phyloP scores from a whole-genome alignment of 2,329 filamentous ascomycete genomes.

The Cercospora janseana region DNA sequence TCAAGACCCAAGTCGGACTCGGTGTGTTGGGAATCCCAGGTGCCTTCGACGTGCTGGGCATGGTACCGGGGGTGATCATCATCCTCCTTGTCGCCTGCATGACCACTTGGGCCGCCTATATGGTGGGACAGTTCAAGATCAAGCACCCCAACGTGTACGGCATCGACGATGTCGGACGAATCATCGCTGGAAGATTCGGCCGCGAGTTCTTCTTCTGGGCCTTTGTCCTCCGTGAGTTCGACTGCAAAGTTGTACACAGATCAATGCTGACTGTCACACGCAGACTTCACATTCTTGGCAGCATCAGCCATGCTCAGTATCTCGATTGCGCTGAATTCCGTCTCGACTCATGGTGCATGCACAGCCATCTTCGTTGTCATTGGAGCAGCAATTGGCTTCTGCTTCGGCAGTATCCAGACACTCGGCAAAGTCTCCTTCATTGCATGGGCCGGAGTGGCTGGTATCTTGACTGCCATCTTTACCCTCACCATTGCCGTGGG shows the following conservation, averaged over 20 bases:
- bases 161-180: slow-evolving; percentile 57
- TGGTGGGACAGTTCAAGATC: slow-evolving; percentile 54
- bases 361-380: slow-evolving; percentile 44
- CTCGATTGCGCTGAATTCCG: slow-evolving; percentile 29
- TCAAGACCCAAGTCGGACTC: slow-evolving; percentile 49
- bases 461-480: slow-evolving; percentile 32
- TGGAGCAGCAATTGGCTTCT: slow-evolving; percentile 42
- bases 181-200: slow-evolving; percentile 54
- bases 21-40: slow-evolving; percentile 51
- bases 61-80: slow-evolving; percentile 49
- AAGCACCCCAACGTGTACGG: slow-evolving; percentile 56
- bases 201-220: slow-evolving; percentile 47
- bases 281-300: slow-evolving; percentile 30
- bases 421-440: slow-evolving; percentile 37
- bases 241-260: background rate
- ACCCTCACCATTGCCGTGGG: slow-evolving; percentile 37
- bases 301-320: slow-evolving; percentile 40
- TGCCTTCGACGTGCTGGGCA: slow-evolving; percentile 43
- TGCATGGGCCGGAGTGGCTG: slow-evolving; percentile 37
- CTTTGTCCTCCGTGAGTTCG: slow-evolving; percentile 19
- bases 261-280: background rate
- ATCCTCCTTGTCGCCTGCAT: slow-evolving; percentile 44
- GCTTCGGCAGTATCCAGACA: slow-evolving; percentile 39
- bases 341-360: slow-evolving; percentile 35
- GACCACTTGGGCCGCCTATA: slow-evolving; percentile 52